These are phyloP conservation scores for Aureobasidium sp. DNA, from an alignment of 2,329 filamentous ascomycete genomes.

Conservation along the genomic window DNA sequence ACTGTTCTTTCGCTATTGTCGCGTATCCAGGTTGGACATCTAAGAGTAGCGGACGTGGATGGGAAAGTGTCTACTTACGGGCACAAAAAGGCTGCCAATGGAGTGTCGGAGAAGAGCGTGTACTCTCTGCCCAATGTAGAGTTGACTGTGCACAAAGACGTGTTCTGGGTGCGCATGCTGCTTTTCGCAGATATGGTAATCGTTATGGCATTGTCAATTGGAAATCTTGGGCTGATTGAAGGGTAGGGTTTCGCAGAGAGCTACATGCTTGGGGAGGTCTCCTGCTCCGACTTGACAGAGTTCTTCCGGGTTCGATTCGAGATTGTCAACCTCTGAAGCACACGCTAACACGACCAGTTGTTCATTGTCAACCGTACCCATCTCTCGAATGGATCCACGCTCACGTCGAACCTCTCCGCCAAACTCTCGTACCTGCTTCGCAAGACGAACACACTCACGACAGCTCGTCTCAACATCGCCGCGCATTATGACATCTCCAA, in stretches of 20 bases:
- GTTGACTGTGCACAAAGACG: slow-evolving; percentile 54
- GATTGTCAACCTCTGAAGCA: background rate
- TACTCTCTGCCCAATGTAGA: slow-evolving; percentile 41
- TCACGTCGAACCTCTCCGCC: slow-evolving; percentile 51
- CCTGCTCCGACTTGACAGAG: slow-evolving; percentile 56
- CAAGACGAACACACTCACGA: slow-evolving; percentile 40
- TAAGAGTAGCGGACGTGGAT: slow-evolving; percentile 37
- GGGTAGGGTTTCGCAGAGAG: slow-evolving; percentile 56
- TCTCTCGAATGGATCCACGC: slow-evolving; percentile 56
- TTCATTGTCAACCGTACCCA: slow-evolving; percentile 62
- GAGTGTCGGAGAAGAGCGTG: slow-evolving; percentile 29
- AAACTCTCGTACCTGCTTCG: slow-evolving; percentile 48
- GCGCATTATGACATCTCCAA: slow-evolving; percentile 72
- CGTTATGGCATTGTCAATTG: slow-evolving; percentile 11
- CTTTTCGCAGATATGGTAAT: slow-evolving; percentile 61
- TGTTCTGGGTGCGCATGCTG: slow-evolving; percentile 62
- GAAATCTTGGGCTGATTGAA: background rate
- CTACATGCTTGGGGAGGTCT: slow-evolving; percentile 65
- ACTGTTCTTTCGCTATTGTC: slow-evolving; percentile 38
- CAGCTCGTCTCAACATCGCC: slow-evolving; percentile 56
- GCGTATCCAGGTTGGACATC: slow-evolving; percentile 38
- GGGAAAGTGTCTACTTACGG: slow-evolving; percentile 36
- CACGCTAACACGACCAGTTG: slow-evolving; percentile 37
- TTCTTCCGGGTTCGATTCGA: slow-evolving; percentile 47
- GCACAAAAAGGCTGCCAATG: slow-evolving; percentile 23